phyloP scores from a whole-genome alignment of 345 rosid species.

The Salix purpurea region DNA sequence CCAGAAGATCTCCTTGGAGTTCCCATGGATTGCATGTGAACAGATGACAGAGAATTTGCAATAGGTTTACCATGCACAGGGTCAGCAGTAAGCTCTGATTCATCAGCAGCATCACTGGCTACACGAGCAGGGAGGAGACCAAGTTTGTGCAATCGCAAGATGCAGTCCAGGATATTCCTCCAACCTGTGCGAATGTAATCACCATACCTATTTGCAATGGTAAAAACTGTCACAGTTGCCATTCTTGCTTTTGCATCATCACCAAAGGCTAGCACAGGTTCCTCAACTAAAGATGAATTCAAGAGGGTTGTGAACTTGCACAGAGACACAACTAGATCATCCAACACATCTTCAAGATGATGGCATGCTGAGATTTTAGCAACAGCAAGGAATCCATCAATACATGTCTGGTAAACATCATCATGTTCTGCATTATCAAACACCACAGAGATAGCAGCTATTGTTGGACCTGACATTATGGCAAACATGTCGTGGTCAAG shows the following conservation, averaged over 20 bases:
- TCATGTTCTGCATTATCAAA: slow-evolving; percentile 98
- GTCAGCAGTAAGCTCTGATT: slow-evolving; percentile 78
- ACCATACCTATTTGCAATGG: slow-evolving; percentile 95
- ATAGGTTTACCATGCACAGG: slow-evolving; percentile 79
- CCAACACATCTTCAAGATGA: slow-evolving; percentile 97
- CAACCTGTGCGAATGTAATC: slow-evolving; percentile 91
- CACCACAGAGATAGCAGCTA: slow-evolving; percentile 96
- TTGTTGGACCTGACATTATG: slow-evolving; percentile 97
- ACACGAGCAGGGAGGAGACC: slow-evolving; percentile 99
- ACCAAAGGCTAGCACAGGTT: slow-evolving; percentile 94
- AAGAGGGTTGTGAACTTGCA: slow-evolving; percentile 93
- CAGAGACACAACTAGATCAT: slow-evolving; percentile 91
- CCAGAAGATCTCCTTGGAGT: slow-evolving; percentile 97
- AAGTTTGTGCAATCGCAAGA: slow-evolving; percentile 86
- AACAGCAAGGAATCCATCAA: slow-evolving; percentile 93
- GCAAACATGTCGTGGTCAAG: slow-evolving; percentile 99
- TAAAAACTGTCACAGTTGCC: slow-evolving; percentile 93
- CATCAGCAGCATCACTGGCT: slow-evolving; percentile 98
- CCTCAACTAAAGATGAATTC: slow-evolving; percentile 80
- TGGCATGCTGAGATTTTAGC: slow-evolving; percentile 97
- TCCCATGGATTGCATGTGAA: slow-evolving; percentile 73
- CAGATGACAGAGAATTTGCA: slow-evolving; percentile 66
- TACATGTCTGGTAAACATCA: slow-evolving; percentile 91
- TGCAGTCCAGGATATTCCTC: slow-evolving; percentile 97
- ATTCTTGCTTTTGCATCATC: slow-evolving; percentile 92